Base-by-base conservation (phyloP, 1,139 yeast species). In the Hemisphaericaspora subhashii region DNA sequence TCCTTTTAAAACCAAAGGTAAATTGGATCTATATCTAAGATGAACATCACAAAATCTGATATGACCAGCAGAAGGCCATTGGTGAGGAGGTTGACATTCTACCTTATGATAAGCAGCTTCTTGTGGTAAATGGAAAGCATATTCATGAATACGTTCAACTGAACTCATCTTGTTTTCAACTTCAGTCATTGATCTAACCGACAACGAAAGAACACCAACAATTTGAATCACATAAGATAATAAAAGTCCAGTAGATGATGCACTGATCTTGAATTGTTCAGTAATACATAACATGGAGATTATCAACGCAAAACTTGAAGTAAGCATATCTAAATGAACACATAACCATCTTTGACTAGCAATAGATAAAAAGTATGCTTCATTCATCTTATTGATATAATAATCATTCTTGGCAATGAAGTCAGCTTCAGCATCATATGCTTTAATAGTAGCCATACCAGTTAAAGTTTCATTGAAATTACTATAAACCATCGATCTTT, bases 1-100 rank as follows among this genome's bases (percentile, higher is more conserved):
- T 48, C 83, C 76, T 57, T 88, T 86, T 53, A 92, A 87, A 15
- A 92, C 98, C 44, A 78, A 72, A n/a, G 98, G 98, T 50, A 90
- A 69, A 16, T 79, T 79, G 10, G 90, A 86, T 24, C 96, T 92
- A 62, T 92, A 92, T 54, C 95, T 77, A 50, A 92, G 71, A 2
- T 94, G 81, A 31, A 90, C 71, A 53, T 87, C 74, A 24, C 77
- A 64, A 39, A 92, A 88, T 46, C 81, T 83, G 44, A 92, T 82
- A 35, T 71, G 83, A 52, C 98, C 98, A 22, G 72, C 65, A 36
- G 75, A 71, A 17, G 98, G 98, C 98, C 98, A 92, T 38, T 77
- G 70, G 2, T 70, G 54, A 13, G 89, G 83, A 15, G 96, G 96
- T 33, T 79, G 68, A 41, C 74, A 81, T 44, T 85, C 89, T 15